A percentile compares a stretch with the other conserved stretches of the same genome.
Conservation (phyloP, 257 asterid genomes). For the Nicotiana otophora region DNA sequence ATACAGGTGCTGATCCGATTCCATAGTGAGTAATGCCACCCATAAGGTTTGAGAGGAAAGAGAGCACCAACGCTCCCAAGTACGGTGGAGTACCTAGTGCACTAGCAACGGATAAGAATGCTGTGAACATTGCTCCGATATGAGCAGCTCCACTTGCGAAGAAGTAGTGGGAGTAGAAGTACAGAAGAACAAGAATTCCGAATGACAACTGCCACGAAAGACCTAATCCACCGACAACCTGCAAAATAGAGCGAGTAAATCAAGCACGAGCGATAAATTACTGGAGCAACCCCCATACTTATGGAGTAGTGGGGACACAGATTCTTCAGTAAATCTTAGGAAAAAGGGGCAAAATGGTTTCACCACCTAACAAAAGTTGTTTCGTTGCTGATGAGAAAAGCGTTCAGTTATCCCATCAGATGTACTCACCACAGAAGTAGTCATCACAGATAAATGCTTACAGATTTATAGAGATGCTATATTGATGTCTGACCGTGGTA, state of each 20-base stretch:
- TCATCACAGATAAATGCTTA: too few relatives aligned
- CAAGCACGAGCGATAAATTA: neutral
- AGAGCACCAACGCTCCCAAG: slow-evolving; percentile 69
- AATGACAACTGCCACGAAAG: slow-evolving; percentile 95
- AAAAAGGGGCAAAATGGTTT: neutral
- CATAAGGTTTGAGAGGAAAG: slow-evolving; percentile 87
- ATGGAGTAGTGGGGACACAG: neutral
- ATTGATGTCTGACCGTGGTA: neutral
- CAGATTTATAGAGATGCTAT: neutral
- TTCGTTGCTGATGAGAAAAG: neutral
- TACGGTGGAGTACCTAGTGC: slow-evolving; percentile 92
- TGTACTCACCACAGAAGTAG: neutral
- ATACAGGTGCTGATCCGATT: slow-evolving; percentile 83
- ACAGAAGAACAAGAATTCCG: slow-evolving; percentile 83
- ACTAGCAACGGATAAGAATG: slow-evolving; percentile 84
- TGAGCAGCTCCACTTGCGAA: slow-evolving; percentile 99
- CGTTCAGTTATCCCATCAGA: neutral
- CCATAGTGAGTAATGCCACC: slow-evolving; percentile 92
- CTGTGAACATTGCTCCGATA: slow-evolving; percentile 97
- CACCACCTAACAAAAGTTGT: neutral
- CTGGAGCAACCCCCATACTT: neutral
- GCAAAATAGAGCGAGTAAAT: slow-evolving; percentile 15
- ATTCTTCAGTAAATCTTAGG: neutral
- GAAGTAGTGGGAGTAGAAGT: slow-evolving; percentile 97
- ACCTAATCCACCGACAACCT: slow-evolving; percentile 93